phyloP scores from a whole-genome alignment of 371 early-diverging fungal genomes.

The Globomyces sp. region DNA sequence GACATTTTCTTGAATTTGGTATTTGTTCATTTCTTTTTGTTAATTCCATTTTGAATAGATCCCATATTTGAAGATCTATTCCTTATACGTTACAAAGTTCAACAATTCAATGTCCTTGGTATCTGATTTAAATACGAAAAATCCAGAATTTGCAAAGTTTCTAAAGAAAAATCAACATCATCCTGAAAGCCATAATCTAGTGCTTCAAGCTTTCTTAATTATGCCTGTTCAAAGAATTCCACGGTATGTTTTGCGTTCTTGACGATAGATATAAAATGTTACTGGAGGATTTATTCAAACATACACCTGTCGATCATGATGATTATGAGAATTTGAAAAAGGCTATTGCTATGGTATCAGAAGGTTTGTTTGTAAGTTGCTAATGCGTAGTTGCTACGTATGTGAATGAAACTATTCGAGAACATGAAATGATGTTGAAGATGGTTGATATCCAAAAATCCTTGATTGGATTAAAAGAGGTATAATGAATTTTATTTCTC shows the following conservation, averaged over 20 bases:
- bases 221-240: conserved; percentile 81
- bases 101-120: conserved; percentile 55
- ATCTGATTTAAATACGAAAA: conserved; percentile 24
- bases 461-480: conserved; percentile 54
- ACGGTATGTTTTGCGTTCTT: conserved; percentile 27
- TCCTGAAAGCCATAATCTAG: conserved; percentile 24
- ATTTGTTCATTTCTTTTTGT: not conserved
- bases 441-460: conserved; percentile 66
- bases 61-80: conserved; percentile 68
- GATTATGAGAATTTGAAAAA: conserved; percentile 56
- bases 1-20: conserved; percentile 66
- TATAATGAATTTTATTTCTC: conserved; percentile 6
- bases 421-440: conserved; percentile 67
- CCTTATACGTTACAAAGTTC: conserved; percentile 68
- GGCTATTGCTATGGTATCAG: conserved; percentile 37
- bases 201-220: conserved; percentile 69
- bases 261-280: conserved; percentile 54
- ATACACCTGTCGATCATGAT: conserved; percentile 59
- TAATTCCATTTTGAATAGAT: conserved; percentile 24
- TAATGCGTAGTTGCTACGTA: conserved; percentile 61
- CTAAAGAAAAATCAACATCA: conserved; percentile 9
- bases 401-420: conserved; percentile 72
- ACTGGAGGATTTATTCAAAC: conserved; percentile 53
- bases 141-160: conserved; percentile 26
- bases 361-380: conserved; percentile 15